phyloP scores from a whole-genome alignment of 2,329 filamentous ascomycete genomes.

The Clonostachys sp. region DNA sequence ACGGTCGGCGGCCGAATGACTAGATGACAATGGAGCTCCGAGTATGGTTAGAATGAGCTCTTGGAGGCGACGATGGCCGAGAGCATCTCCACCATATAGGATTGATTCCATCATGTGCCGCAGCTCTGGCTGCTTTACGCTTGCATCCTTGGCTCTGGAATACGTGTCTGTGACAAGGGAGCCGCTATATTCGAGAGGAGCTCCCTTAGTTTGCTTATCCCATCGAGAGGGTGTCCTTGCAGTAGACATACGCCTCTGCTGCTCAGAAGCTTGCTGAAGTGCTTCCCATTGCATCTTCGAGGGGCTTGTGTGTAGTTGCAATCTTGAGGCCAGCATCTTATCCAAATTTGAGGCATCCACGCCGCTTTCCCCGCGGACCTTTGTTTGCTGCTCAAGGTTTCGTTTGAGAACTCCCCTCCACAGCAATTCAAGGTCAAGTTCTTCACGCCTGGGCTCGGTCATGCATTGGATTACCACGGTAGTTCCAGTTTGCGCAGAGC shows the following conservation, averaged over 20 bases:
- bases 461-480: conserved; percentile 55
- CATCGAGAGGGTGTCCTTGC: too few relatives aligned
- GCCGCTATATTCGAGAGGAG: too few relatives aligned
- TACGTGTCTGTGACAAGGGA: background rate
- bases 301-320: conserved; percentile 21
- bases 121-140: too few relatives aligned
- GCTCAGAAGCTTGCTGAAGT: conserved; percentile 23
- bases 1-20: conserved; percentile 17
- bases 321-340: conserved; percentile 17
- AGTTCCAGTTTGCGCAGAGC: conserved; percentile 41
- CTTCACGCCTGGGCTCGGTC: conserved; percentile 45
- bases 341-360: conserved; percentile 18
- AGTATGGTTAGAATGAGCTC: conserved; percentile 33
- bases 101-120: conserved; percentile 23
- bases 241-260: conserved; percentile 13
- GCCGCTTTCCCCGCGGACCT: conserved; percentile 16
- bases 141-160: background rate
- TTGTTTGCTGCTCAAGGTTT: conserved; percentile 21
- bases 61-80: conserved; percentile 26
- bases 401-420: conserved; percentile 39
- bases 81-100: conserved; percentile 25
- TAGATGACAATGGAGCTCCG: conserved; percentile 7
- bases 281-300: conserved; percentile 27
- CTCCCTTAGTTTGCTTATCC: conserved; percentile 4
- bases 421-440: conserved; percentile 47